Evolutionary conservation across 495 filamentous ascomycete genomes (phyloP).

Genomic region (Lasiosphaeria miniovina): DNA sequence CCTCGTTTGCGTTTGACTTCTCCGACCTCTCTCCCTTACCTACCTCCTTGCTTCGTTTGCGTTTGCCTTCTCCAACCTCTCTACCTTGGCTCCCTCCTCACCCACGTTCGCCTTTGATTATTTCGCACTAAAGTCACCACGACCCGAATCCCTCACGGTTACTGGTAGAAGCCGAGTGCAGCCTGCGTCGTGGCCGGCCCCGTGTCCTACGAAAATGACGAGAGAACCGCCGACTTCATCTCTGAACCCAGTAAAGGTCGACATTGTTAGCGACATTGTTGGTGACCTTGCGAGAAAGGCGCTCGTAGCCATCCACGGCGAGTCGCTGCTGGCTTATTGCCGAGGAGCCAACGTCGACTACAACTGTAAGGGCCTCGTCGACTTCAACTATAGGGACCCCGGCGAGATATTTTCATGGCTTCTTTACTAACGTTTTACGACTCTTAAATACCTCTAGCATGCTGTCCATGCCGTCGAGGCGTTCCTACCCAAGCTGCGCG

Average conservation of each 20-base stretch:
- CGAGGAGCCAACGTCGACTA: constrained; percentile 49
- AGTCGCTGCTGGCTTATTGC: constrained; percentile 62
- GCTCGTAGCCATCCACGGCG: constrained; percentile 69
- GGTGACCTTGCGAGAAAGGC: constrained; percentile 74
- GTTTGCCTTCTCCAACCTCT: too few relatives aligned
- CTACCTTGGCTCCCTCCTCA: too few relatives aligned
- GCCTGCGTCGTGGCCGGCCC: not conserved
- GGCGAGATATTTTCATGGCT: not conserved
- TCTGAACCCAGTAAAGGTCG: constrained; percentile 37
- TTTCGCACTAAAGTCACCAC: too few relatives aligned
- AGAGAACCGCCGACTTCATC: constrained; percentile 3
- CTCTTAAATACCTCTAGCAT: constrained; percentile 60
- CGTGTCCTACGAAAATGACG: not conserved
- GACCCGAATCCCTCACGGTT: too few relatives aligned
- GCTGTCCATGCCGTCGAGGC: constrained; percentile 64
- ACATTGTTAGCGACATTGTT: too few relatives aligned
- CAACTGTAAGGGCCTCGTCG: too few relatives aligned
- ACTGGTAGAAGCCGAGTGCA: too few relatives aligned
- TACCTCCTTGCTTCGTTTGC: too few relatives aligned
- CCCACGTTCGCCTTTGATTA: too few relatives aligned
- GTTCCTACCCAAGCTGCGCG: constrained; percentile 57
- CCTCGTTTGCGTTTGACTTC: too few relatives aligned
- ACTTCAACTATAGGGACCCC: constrained; percentile 51
- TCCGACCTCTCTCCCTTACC: too few relatives aligned
- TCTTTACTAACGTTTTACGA: not conserved